These are phyloP conservation scores for Hypericum androsaemum DNA, from an alignment of 345 rosid genomes.

Conservation along the genomic window DNA sequence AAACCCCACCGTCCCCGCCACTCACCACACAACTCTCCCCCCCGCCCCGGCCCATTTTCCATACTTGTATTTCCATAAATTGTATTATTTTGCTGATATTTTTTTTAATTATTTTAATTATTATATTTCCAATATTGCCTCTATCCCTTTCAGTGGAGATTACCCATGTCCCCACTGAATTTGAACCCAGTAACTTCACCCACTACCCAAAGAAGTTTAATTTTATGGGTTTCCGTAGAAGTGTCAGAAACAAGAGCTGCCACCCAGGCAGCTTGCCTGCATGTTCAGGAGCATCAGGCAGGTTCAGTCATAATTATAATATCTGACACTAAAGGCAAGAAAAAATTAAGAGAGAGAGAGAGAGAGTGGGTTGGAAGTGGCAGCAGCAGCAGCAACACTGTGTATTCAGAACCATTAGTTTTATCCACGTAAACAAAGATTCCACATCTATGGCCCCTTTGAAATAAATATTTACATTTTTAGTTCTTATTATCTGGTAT, in stretches of 20 bases:
- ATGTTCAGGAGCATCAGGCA: constrained; percentile 30
- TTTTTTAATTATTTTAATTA: no score
- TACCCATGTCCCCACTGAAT: no score
- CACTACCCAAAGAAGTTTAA: constrained; percentile 6
- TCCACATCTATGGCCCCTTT: constrained; percentile 55
- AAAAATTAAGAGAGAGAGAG: constrained; percentile 11
- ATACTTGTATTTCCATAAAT: no score
- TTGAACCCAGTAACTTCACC: no score
- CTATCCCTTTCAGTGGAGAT: no score
- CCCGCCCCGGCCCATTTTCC: no score
- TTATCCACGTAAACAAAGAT: constrained; percentile 50
- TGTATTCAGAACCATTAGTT: constrained; percentile 52
- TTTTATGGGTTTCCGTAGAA: constrained; percentile 66
- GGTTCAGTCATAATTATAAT: constrained; percentile 38
- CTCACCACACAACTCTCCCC: no score
- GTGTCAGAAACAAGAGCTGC: constrained; percentile 75
- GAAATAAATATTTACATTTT: constrained; percentile 32
- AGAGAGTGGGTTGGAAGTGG: constrained; percentile 13
- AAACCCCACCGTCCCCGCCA: no score
- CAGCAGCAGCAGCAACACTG: constrained; percentile 17
- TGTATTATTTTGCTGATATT: no score
- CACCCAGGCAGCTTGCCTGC: constrained; percentile 32
- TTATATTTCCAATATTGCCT: no score
- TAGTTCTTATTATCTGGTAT: no score
- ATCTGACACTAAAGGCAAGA: no score